Conservation (phyloP, 805 yeast species). For the Metschnikowia peoriensis region DNA sequence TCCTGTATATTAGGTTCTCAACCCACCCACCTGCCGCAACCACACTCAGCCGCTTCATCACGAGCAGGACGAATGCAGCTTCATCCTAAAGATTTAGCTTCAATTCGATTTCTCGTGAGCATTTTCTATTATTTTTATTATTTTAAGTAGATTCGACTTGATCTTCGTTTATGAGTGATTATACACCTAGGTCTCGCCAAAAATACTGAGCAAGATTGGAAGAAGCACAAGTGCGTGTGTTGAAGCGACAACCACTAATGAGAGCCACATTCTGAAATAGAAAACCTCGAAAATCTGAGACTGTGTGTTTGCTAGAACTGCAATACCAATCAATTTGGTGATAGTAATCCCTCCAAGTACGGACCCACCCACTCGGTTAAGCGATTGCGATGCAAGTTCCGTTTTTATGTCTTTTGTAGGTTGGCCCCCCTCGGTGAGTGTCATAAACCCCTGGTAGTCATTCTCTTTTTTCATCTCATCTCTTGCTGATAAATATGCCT, state of each 20-base stretch:
- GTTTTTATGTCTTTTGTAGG: conserved; percentile 7
- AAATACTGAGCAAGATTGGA: conserved; percentile 66
- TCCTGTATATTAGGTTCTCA: background rate
- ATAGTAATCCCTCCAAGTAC: conserved; percentile 88
- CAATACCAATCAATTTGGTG: conserved; percentile 86
- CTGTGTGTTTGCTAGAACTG: conserved; percentile 80
- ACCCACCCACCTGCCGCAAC: conserved; percentile 4
- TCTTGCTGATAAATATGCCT: conserved; percentile 60
- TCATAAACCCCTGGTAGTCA: conserved; percentile 17
- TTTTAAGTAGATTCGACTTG: too few relatives aligned
- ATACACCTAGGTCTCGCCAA: conserved; percentile 37
- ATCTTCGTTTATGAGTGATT: too few relatives aligned
- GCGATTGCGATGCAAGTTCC: conserved; percentile 51
- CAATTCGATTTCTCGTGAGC: background rate
- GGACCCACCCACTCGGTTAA: conserved; percentile 81
- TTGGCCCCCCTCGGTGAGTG: background rate
- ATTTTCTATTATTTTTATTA: background rate
- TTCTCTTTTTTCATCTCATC: conserved; percentile 17
- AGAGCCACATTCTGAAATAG: conserved; percentile 93
- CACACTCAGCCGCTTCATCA: conserved; percentile 1
- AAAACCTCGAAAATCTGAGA: conserved; percentile 88
- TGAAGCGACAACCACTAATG: conserved; percentile 73
- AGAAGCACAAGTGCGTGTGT: conserved; percentile 74
- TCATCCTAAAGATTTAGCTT: background rate
- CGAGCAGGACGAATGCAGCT: background rate